Base-by-base conservation (phyloP, 2,329 filamentous ascomycete genomes). In the Zalaria obscura region DNA sequence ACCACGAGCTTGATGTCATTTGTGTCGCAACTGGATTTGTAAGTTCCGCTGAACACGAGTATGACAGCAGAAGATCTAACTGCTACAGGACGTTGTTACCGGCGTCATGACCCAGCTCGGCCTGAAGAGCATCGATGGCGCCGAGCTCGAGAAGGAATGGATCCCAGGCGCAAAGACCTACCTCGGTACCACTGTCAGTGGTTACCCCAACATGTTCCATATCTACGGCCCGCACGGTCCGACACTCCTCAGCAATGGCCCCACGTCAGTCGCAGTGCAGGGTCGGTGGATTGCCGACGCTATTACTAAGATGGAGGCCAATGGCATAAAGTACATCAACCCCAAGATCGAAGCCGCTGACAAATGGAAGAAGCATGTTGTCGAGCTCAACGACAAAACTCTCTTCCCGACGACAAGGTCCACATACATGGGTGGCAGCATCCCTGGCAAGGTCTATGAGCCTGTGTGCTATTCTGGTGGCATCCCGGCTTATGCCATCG, bases 171-270 rank as follows among this genome's bases (percentile, higher is more conserved):
- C 57, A 7, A 54, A 46, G 9, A 53, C 59, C 0, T 66, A 65
- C 45, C 52, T 68, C 0, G 67, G 67, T 0, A 44, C 66, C 4
- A 49, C 51, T 3, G 54, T 60, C 1, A 44, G 56, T 1, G 52
- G 57, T 0, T 69, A 65, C 42, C 67, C 67, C 0, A 69, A 69
- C 45, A 50, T 70, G 44, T 61, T 62, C 55, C 52, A 50, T 42
- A 35, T 64, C 5, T 66, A 65, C 47, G 63, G 64, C 3, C 59
- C 63, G 4, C 64, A 67, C 44, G 63, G 59, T 1, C 64, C 63
- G 4, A 66, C 64, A 0, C 58, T 62, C 1, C 62, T 66, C 41
- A 57, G 55, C 18, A 67, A 66, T 39, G 64, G 64, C 0, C 63
- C 64, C 5, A 62, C 57, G 3, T 63, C 60, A 32, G 52, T 64